Percentiles rank a stretch among this genome's conserved stretches.
These are phyloP conservation scores for Echinosophora koreensis DNA, from an alignment of 306 rosid genomes.

Conservation along the genomic window DNA sequence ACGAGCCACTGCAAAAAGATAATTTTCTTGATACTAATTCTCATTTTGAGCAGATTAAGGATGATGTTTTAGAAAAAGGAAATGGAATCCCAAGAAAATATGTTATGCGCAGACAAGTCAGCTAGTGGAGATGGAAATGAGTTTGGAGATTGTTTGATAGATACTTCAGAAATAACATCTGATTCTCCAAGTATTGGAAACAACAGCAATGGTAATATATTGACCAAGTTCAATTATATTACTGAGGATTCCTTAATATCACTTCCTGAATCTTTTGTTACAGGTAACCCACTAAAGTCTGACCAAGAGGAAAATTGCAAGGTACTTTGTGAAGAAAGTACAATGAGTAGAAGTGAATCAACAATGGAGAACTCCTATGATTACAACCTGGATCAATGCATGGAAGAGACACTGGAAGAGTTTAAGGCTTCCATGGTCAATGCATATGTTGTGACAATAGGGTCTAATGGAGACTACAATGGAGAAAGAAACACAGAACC, in stretches of 20 bases:
- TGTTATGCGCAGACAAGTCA: slow-evolving; percentile 14
- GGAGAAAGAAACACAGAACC: slow-evolving; percentile 25
- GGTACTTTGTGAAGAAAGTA: slow-evolving; percentile 47
- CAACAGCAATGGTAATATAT: slow-evolving; percentile 27
- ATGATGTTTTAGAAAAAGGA: slow-evolving; percentile 45
- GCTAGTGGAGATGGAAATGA: slow-evolving; percentile 40
- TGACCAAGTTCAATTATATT: slow-evolving; percentile 38
- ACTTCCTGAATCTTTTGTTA: slow-evolving; percentile 43
- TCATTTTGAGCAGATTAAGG: slow-evolving; percentile 41
- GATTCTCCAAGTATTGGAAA: slow-evolving; percentile 33
- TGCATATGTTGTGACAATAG: slow-evolving; percentile 30
- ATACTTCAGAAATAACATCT: slow-evolving; percentile 10
- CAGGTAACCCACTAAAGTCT: slow-evolving; percentile 31
- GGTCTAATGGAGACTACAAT: slow-evolving; percentile 31
- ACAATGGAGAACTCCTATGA: slow-evolving; percentile 47
- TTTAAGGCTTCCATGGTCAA: slow-evolving; percentile 28
- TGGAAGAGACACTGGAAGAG: slow-evolving; percentile 39
- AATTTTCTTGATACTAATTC: slow-evolving; percentile 32
- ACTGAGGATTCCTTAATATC: slow-evolving; percentile 41
- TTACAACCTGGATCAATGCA: slow-evolving; percentile 41
- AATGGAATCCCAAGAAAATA: slow-evolving; percentile 40
- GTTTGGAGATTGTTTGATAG: slow-evolving; percentile 38
- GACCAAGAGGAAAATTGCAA: slow-evolving; percentile 50
- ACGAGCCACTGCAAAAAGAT: slow-evolving; percentile 39
- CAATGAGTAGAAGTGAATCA: slow-evolving; percentile 35